phyloP scores from a whole-genome alignment of 345 rosid genomes.

The Iberis pinnata region DNA sequence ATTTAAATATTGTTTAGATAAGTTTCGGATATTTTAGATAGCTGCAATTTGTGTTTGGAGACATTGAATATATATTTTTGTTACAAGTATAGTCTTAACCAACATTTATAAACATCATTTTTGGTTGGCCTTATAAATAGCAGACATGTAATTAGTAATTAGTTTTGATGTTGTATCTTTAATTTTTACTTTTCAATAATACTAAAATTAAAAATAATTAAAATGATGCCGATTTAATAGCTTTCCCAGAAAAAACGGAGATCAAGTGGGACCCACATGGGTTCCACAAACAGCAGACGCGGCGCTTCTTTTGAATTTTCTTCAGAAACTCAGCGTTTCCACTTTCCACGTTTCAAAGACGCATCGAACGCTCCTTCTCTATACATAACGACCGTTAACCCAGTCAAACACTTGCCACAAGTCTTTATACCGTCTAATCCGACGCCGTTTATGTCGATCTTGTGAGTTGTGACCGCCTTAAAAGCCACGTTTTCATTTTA shows the following conservation, averaged over 20 bases:
- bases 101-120: too few relatives aligned
- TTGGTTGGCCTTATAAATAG: too few relatives aligned
- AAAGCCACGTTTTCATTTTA: slow-evolving; percentile 25
- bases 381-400: slow-evolving; percentile 22
- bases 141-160: too few relatives aligned
- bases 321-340: slow-evolving; percentile 10
- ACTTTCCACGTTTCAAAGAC: slow-evolving; percentile 9
- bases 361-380: slow-evolving; percentile 21
- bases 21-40: too few relatives aligned
- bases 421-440: slow-evolving; percentile 19
- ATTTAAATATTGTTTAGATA: too few relatives aligned
- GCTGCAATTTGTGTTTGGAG: too few relatives aligned
- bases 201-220: not conserved
- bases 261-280: slow-evolving; percentile 24
- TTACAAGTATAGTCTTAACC: too few relatives aligned
- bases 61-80: too few relatives aligned
- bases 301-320: slow-evolving; percentile 31
- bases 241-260: slow-evolving; percentile 26
- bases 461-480: slow-evolving; percentile 7
- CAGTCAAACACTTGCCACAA: slow-evolving; percentile 25
- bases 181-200: too few relatives aligned
- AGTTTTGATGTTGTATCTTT: too few relatives aligned
- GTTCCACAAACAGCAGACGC: slow-evolving; percentile 24
- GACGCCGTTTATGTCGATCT: slow-evolving; percentile 25
- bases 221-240: slow-evolving; percentile 6